Base-by-base conservation (phyloP, 306 rosid genomes). In the Calophaca sinica region DNA sequence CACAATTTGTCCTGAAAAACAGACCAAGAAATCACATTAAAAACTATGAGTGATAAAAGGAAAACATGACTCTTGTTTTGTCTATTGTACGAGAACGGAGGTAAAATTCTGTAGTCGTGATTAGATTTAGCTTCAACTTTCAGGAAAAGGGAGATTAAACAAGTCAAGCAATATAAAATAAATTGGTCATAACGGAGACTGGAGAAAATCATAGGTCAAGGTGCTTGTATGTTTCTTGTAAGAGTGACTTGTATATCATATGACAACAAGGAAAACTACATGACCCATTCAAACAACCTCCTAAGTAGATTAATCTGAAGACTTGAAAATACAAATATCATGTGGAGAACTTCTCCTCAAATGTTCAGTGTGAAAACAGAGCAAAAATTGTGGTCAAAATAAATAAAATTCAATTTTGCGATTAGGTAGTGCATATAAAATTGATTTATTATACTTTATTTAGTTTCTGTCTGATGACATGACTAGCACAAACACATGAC, bases 1-100 rank as follows among this genome's bases (percentile, higher is more conserved):
- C 60, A 88, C 97, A 62, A 94, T 64, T 82, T 94, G 88, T 35
- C 98, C 98, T 94, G 87, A 87, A 84, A 74, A 74, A 35, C 29
- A 42, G 67, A 62, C 69, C 80, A 84, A 61, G 0, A 6, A 80
- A 70, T 36, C 51, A 42, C 65, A 58, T 62, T 66, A 13, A 83
- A 28, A 48, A 57, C 46, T 65, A 46, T 36, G 10, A 55, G 45
- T n/a, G 45, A 14, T 3, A 33, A 12, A 13, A 60, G 42, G 44
- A 44, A 7, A 52, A 58, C 14, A 13, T 4, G 4, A 55, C 36
- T 49, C 13, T 44, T 45, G 36, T 36, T 64, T 51, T 13, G 7
- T 41, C 66, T 53, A 55, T 53, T 38, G 31, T 7, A 36, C 9
- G 57, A 5, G 58, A 62, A 79, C 13, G 53, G 33, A 44, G 33